Percentiles rank a stretch among this genome's conserved stretches.
Evolutionary conservation across 192 early-diverging fungal species (phyloP).

Genomic region (Coemansia sp.): DNA sequence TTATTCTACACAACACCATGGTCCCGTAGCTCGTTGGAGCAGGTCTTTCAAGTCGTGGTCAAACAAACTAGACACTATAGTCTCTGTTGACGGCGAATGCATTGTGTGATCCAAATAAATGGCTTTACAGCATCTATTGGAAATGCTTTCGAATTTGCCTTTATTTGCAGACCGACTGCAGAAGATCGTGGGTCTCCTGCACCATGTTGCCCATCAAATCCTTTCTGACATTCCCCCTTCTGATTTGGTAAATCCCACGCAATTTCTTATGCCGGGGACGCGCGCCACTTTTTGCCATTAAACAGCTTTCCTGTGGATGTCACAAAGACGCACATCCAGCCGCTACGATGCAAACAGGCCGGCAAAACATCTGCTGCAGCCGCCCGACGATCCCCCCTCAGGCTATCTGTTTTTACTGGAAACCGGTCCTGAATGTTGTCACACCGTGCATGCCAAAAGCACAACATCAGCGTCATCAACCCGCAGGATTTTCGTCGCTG

Average conservation of each 20-base stretch:
- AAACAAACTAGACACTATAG: no score
- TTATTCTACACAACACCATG: no score
- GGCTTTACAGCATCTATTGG: no score
- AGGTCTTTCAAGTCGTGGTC: no score
- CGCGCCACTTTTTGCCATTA: background rate
- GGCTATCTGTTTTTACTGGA: background rate
- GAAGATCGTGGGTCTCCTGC: slow-evolving; percentile 3
- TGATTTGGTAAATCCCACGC: background rate
- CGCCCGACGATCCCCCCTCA: background rate
- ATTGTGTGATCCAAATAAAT: no score
- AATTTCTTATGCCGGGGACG: background rate
- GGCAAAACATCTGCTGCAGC: background rate
- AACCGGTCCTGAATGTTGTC: background rate
- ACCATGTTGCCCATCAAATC: background rate
- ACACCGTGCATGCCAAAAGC: background rate
- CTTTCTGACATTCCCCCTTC: background rate
- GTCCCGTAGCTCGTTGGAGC: no score
- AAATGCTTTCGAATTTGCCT: no score
- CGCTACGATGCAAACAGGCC: background rate
- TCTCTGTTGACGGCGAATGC: no score
- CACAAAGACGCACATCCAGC: background rate
- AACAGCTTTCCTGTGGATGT: background rate
- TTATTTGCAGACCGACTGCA: no score
- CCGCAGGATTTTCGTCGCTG: background rate
- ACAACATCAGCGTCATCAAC: background rate